Conservation (phyloP, 2,329 filamentous ascomycete genomes). For the Arthrobotrys megalospora region DNA sequence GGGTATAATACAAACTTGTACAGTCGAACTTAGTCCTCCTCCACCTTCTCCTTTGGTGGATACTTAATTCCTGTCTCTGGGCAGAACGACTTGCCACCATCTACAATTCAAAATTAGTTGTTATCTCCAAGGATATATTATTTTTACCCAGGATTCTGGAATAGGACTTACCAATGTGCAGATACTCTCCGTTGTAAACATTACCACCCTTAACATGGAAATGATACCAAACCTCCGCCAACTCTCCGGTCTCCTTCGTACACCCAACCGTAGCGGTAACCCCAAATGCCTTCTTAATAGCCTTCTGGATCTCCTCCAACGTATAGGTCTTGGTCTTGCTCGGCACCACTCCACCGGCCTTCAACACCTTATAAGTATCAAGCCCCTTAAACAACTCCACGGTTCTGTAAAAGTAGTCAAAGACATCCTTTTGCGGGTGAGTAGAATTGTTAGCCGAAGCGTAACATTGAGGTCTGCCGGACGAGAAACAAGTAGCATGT, state of each 20-base stretch:
- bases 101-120: constrained; percentile 23
- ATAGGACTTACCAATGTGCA: constrained; percentile 64
- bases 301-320: constrained; percentile 65
- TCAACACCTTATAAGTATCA: constrained; percentile 76
- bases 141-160: background rate
- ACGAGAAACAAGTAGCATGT: constrained; percentile 81
- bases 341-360: constrained; percentile 76
- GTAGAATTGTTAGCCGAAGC: constrained; percentile 71
- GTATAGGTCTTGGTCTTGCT: constrained; percentile 67
- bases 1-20: constrained; percentile 11
- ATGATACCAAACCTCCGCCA: constrained; percentile 75
- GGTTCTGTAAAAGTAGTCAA: constrained; percentile 78
- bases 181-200: constrained; percentile 62
- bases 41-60: constrained; percentile 38
- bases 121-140: background rate
- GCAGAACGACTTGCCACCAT: constrained; percentile 54
- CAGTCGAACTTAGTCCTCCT: background rate
- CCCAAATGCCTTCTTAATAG: constrained; percentile 69
- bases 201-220: constrained; percentile 73
- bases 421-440: constrained; percentile 76
- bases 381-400: constrained; percentile 78
- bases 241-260: constrained; percentile 65
- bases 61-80: constrained; percentile 47
- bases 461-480: constrained; percentile 77
- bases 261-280: constrained; percentile 75